Percentiles rank a stretch among this genome's conserved stretches.
Evolutionary conservation across 106 monocot species (phyloP).

Genomic region (Dendrobium nobile): DNA sequence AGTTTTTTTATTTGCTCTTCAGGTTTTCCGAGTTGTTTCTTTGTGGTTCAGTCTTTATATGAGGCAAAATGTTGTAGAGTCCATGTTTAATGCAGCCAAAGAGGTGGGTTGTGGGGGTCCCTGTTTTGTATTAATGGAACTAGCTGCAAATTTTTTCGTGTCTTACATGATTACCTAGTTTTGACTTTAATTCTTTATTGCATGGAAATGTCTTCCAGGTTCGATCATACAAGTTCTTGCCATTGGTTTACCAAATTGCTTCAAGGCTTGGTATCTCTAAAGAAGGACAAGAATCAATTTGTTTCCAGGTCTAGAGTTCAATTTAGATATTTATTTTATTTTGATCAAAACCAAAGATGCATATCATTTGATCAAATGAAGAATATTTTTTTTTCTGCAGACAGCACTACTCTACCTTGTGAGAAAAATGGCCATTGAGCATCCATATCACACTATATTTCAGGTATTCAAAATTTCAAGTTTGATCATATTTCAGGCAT

Average conservation of each 20-base stretch:
- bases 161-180: background rate
- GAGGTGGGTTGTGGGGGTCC: constrained; percentile 32
- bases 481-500: background rate
- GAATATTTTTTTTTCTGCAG: constrained; percentile 30
- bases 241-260: constrained; percentile 97
- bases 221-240: constrained; percentile 90
- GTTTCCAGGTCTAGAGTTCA: constrained; percentile 58
- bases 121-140: background rate
- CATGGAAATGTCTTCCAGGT: constrained; percentile 43
- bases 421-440: constrained; percentile 97
- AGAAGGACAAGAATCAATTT: constrained; percentile 65
- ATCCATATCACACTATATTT: constrained; percentile 96
- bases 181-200: background rate
- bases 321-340: background rate
- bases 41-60: constrained; percentile 89
- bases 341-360: background rate
- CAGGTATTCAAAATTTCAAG: constrained; percentile 46
- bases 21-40: constrained; percentile 96
- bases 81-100: constrained; percentile 65
- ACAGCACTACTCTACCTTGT: constrained; percentile 69
- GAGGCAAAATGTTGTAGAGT: constrained; percentile 56
- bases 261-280: constrained; percentile 87
- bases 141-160: background rate
- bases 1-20: constrained; percentile 7
- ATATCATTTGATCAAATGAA: background rate